Evolutionary conservation across 108 stramenopile species (phyloP).

Genomic region (Parietichytrium sp.): DNA sequence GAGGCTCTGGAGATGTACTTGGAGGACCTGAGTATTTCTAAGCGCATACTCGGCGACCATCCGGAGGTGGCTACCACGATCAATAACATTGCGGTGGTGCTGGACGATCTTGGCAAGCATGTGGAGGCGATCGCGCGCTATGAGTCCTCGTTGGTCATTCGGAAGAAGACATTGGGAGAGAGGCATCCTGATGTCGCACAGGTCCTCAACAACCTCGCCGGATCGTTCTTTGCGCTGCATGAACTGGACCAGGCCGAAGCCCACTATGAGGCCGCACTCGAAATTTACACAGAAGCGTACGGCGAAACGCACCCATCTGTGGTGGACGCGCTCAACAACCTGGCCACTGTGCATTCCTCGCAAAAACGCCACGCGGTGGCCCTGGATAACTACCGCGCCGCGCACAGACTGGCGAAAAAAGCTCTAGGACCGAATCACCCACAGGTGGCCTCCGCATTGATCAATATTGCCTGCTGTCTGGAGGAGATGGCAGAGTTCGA

Average conservation of each 20-base stretch:
- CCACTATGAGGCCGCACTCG: background rate
- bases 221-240: background rate
- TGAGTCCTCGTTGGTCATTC: background rate
- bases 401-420: no score
- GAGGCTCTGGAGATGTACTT: background rate
- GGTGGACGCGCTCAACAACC: background rate
- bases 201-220: slow-evolving; percentile 20
- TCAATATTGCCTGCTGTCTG: background rate
- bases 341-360: background rate
- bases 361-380: background rate
- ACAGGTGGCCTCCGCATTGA: background rate
- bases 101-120: background rate
- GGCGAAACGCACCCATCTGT: background rate
- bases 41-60: no score
- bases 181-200: background rate
- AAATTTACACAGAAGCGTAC: background rate
- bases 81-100: slow-evolving; percentile 11
- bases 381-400: background rate
- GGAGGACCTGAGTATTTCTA: background rate
- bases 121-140: background rate
- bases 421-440: background rate
- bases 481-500: background rate
- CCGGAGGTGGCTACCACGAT: background rate
- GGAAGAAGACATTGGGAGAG: background rate
- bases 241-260: background rate